Conservation (phyloP, 192 early-diverging fungal genomes). For the Physocladia obscura region DNA sequence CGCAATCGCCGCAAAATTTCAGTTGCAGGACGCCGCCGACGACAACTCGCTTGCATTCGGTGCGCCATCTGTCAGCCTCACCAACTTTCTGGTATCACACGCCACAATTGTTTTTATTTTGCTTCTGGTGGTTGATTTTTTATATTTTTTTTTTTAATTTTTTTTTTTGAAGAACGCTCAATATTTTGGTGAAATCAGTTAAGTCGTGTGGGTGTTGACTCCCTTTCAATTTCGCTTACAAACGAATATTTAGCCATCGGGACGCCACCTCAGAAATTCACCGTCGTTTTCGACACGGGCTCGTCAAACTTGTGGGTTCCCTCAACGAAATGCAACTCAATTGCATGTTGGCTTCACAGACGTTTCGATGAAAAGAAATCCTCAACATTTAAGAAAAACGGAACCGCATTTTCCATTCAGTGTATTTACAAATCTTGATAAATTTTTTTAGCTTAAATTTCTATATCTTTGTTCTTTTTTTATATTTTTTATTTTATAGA, state of each 20-base stretch:
- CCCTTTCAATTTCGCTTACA: background rate
- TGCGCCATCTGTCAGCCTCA: constrained; percentile 20
- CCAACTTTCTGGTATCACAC: constrained; percentile 30
- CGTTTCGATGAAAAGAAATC: constrained; percentile 84
- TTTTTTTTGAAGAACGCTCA: constrained; percentile 76
- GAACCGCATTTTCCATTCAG: constrained; percentile 91
- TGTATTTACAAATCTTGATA: constrained; percentile 44
- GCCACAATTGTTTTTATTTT: background rate
- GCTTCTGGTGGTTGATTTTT: constrained; percentile 79
- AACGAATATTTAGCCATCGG: constrained; percentile 20
- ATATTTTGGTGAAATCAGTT: constrained; percentile 88
- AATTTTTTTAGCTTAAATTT: background rate
- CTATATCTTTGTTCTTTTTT: background rate
- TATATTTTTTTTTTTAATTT: constrained; percentile 34
- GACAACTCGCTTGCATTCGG: background rate
- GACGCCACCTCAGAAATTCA: constrained; percentile 87
- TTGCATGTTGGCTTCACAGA: constrained; percentile 92
- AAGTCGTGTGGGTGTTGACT: constrained; percentile 48
- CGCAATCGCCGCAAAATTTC: constrained; percentile 13
- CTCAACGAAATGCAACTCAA: constrained; percentile 86
- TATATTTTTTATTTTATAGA: constrained; percentile 33
- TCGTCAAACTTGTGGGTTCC: constrained; percentile 97
- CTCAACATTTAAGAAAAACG: constrained; percentile 79
- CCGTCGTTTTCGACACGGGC: constrained; percentile 89
- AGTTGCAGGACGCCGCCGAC: background rate